Evolutionary conservation across 208 protist genomes (phyloP), one percentile per base, ranked within the genome.

Genomic region (Herpetomonas tarakana): DNA sequence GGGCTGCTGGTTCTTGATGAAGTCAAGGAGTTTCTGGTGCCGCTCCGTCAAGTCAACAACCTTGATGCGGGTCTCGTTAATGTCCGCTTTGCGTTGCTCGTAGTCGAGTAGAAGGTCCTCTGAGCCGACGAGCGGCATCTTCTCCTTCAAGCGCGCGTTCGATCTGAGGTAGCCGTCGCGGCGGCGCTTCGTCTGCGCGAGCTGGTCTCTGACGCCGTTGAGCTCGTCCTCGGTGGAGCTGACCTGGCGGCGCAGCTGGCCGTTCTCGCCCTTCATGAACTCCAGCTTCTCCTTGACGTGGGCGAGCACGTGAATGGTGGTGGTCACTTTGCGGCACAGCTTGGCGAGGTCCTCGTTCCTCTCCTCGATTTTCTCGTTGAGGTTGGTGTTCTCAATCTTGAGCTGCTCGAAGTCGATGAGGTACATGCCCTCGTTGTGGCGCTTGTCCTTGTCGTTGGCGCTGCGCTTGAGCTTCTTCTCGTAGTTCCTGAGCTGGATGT

Each of bases 401-500:
- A 99, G 83, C 82, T 99, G 98, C 76, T 99, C 98, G 81, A 98
- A 99, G 81, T 99, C 98, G 60, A 99, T 99, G 7, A 98, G 78
- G 56, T 98, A 97, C 71, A 99, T 94, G 54, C 88, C 91, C 27
- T 96, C 86, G 45, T 88, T 81, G 38, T 94, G 78, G 31, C 84
- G 62, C 39, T 96, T 83, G 3, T 87, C 79, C 50, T 95, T 68
- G 3, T 62, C 68, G 44, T 45, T 44, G 24, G 66, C 45, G 46
- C 18, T 69, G 67, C 58, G 71, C 60, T 54, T 74, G 51, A 98
- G 83, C 54, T 82, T 83, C 41, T 75, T 79, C 50, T 88, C 29
- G 27, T 78, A 73, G 63, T 97, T 92, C 26, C 77, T 73, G n/a
- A 98, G 78, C 31, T 97, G 78, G 62, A 98, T 84, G 71, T 97